A percentile compares a stretch with the other conserved stretches of the same genome.
Conservation (phyloP, 2,329 filamentous ascomycete species). For the Hortaea sp. region DNA sequence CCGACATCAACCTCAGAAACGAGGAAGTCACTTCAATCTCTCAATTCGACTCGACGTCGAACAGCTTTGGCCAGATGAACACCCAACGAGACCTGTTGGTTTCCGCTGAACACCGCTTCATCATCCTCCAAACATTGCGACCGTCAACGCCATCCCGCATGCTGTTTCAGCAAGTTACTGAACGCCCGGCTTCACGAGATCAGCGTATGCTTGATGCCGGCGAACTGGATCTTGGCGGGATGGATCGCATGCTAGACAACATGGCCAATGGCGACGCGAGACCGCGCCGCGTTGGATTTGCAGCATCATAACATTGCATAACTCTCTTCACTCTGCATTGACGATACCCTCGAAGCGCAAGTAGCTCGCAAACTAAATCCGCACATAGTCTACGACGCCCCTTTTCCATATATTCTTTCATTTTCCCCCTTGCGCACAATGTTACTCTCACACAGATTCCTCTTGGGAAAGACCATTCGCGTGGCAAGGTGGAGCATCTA, state of each 20-base stretch:
- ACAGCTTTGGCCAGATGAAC: conserved; percentile 32
- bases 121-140: conserved; percentile 30
- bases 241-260: conserved; percentile 35
- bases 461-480: conserved; percentile 22
- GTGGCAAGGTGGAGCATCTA: conserved; percentile 43
- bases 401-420: too few relatives aligned
- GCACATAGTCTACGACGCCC: too few relatives aligned
- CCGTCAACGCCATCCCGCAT: conserved; percentile 22
- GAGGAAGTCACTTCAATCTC: conserved; percentile 34
- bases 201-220: conserved; percentile 34
- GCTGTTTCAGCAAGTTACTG: conserved; percentile 22
- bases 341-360: background rate
- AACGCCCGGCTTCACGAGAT: conserved; percentile 23
- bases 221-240: conserved; percentile 38
- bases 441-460: conserved; percentile 1
- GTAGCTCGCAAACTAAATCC: background rate
- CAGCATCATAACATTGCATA: conserved; percentile 8
- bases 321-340: conserved; percentile 2
- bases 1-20: conserved; percentile 31
- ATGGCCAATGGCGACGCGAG: conserved; percentile 19
- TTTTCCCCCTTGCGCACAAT: background rate
- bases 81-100: conserved; percentile 35
- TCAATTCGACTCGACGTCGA: conserved; percentile 27
- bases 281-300: conserved; percentile 27
- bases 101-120: conserved; percentile 33